Conservation (phyloP, 2,329 filamentous ascomycete genomes). For the Sclerotinia minor region DNA sequence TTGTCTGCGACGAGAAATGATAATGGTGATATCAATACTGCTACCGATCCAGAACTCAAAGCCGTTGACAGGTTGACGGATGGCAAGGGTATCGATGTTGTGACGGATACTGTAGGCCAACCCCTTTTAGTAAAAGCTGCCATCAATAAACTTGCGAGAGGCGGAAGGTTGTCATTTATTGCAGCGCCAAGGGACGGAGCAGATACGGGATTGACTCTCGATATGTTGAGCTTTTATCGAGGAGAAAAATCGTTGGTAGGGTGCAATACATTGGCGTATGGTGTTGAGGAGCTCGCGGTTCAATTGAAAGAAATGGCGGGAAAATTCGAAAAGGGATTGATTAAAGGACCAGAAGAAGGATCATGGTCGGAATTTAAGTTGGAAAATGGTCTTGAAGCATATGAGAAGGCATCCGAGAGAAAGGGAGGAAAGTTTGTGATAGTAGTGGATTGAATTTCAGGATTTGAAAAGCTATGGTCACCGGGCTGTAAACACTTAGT, state of each 20-base stretch:
- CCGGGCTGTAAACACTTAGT: neutral
- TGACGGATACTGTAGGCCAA: slow-evolving; percentile 37
- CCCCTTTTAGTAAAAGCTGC: slow-evolving; percentile 32
- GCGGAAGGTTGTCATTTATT: slow-evolving; percentile 35
- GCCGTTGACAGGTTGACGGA: slow-evolving; percentile 30
- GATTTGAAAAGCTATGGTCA: neutral
- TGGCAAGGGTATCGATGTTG: slow-evolving; percentile 33
- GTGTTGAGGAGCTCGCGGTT: slow-evolving; percentile 30
- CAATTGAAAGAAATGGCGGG: slow-evolving; percentile 51
- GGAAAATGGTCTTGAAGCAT: slow-evolving; percentile 33
- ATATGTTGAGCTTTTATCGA: slow-evolving; percentile 38
- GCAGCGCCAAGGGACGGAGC: slow-evolving; percentile 32
- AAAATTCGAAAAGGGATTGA: slow-evolving; percentile 30
- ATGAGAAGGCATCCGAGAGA: slow-evolving; percentile 31
- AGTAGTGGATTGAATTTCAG: slow-evolving; percentile 27
- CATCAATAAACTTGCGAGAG: slow-evolving; percentile 29
- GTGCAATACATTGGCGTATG: slow-evolving; percentile 34
- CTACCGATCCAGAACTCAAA: slow-evolving; percentile 30
- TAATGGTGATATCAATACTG: slow-evolving; percentile 34
- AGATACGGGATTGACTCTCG: slow-evolving; percentile 30
- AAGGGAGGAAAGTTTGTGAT: slow-evolving; percentile 34
- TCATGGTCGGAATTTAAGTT: slow-evolving; percentile 32
- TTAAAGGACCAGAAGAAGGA: slow-evolving; percentile 27
- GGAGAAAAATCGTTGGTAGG: slow-evolving; percentile 33
- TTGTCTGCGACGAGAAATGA: slow-evolving; percentile 30